Conservation (phyloP, 1,284 basidiomycete species). For the Austropuccinia psidii region DNA sequence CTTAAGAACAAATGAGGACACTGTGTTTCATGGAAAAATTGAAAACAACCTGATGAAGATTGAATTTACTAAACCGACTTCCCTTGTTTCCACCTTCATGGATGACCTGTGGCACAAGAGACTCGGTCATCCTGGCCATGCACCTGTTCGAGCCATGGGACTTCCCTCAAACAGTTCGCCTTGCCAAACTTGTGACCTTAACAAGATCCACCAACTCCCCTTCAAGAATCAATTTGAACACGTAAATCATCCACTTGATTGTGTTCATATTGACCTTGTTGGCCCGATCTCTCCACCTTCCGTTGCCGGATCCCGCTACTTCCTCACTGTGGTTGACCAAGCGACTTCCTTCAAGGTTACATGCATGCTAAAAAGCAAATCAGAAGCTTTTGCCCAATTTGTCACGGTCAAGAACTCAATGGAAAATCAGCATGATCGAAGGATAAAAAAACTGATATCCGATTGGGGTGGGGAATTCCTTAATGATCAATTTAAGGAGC, state of each 20-base stretch:
- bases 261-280: neutral
- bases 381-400: neutral
- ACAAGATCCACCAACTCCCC: neutral
- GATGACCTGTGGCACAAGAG: no score
- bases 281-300: neutral
- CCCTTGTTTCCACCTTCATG: no score
- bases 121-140: no score
- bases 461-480: slow-evolving; percentile 48
- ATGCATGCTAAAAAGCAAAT: neutral
- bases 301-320: neutral
- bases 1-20: no score
- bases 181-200: no score
- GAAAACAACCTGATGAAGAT: no score
- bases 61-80: no score
- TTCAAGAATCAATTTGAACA: neutral
- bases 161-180: no score
- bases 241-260: neutral
- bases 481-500: slow-evolving; percentile 41
- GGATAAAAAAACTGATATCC: neutral
- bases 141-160: no score
- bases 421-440: no score
- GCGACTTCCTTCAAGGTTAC: neutral
- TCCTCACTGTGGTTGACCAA: neutral
- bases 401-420: no score
- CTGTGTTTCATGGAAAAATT: no score